phyloP scores from a whole-genome alignment of 2,329 filamentous ascomycete genomes.

The Cladobotryum mycophilum region DNA sequence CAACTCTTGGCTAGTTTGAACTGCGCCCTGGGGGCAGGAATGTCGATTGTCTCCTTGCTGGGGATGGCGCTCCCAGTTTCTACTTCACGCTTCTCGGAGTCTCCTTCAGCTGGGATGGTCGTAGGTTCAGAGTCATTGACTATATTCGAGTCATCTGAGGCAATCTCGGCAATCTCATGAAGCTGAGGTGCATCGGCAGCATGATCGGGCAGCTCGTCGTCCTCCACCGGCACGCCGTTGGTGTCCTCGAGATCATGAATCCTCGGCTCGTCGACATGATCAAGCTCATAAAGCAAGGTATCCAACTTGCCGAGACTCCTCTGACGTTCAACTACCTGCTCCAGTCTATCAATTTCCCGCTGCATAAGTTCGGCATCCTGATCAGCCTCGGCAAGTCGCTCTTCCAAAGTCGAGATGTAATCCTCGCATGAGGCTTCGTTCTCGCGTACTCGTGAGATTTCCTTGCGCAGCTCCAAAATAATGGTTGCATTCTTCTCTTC shows the following conservation, averaged over 20 bases:
- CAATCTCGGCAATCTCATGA: not conserved
- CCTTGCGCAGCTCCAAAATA: slow-evolving; percentile 81
- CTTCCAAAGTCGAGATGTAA: slow-evolving; percentile 94
- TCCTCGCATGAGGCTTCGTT: slow-evolving; percentile 89
- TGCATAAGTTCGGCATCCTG: slow-evolving; percentile 97
- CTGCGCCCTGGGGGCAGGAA: not conserved
- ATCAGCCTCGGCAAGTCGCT: slow-evolving; percentile 89
- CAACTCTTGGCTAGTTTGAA: slow-evolving; percentile 85
- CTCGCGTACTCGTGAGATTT: slow-evolving; percentile 79
- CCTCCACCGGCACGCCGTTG: slow-evolving; percentile 39
- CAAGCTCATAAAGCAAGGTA: slow-evolving; percentile 83
- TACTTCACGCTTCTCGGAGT: not conserved
- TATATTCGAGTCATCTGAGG: not conserved
- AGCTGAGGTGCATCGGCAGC: not conserved
- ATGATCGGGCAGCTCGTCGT: slow-evolving; percentile 26
- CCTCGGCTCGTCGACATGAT: slow-evolving; percentile 61
- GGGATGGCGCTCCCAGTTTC: not conserved
- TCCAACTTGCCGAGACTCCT: slow-evolving; percentile 92
- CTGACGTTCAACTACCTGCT: slow-evolving; percentile 92
- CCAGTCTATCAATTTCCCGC: slow-evolving; percentile 86
- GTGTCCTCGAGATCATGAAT: slow-evolving; percentile 25
- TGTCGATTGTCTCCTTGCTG: not conserved
- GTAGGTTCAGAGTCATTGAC: not conserved
- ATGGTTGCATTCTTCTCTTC: slow-evolving; percentile 89
- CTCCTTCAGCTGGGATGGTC: too few species aligned